Base-by-base conservation (phyloP, 192 early-diverging fungal species). In the Coemansia sp. region DNA sequence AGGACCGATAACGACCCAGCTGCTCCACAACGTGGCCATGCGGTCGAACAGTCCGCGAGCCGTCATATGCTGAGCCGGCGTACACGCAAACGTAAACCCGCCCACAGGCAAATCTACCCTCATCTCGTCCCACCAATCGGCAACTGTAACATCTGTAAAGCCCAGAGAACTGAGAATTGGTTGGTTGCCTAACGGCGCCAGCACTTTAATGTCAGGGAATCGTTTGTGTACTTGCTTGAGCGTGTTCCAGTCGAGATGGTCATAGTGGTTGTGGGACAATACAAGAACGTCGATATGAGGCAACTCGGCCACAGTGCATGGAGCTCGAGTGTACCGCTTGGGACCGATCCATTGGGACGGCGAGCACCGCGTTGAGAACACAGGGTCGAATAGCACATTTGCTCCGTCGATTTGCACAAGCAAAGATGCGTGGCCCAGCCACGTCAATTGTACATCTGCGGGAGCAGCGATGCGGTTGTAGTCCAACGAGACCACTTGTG, bases 201-300 rank as follows among this genome's bases (percentile, higher is more conserved):
- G 92, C 57, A 87, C 93, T 25, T 73, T 78, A 19, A 75, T 69
- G 12, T 69, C 64, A 1, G 76, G 76, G 53, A 84, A 82, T 21
- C 19, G 19, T 21, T 21, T 21, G 2, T 73, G 76, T 8, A 94
- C 69, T 8, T 69, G 64, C 27, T 81, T 67, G 45, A 92, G 83
- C 14, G 89, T 91, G 35, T 77, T 61, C 62, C 85, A 61, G 72
- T 95, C 93, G 64, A 93, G 63, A 56, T 94, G 92, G 67, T 94
- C 94, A 69, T 94, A 96, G 65, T 95, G 94, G 71, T 93, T 94
- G 70, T 95, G 94, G 29, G 84, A 87, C 27, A 95, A 85, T 6
- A 93, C 73, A 7, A 95, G 86, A 1, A 85, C 82, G 55, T 94
- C 91, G 48, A 94, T 80, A 4, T 78, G 74, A 0, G 90, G 88